Evolutionary conservation across 345 rosid genomes (phyloP), one percentile per base, ranked within the genome.

Genomic region (Trapa bicornis): DNA sequence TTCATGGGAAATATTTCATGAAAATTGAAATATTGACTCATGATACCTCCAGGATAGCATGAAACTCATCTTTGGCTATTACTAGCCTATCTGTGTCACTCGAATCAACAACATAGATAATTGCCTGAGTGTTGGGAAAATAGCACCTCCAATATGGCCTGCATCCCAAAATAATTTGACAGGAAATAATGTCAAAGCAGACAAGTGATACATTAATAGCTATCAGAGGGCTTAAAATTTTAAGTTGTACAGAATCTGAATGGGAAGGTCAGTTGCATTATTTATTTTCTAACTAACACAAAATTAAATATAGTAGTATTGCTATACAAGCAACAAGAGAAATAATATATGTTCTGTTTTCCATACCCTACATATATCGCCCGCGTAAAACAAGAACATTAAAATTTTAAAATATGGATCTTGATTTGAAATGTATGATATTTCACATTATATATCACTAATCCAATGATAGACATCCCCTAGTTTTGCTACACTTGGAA

Each of bases 81-180:
- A 66, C 78, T 57, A 88, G 79, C 76, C 94, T 82, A 64, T 88
- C 91, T 17, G 85, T 82, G 65, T 88, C 94, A 75, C 94, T 85
- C 66, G 94, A 88, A 80, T 88, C 95, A 66, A 88, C 81, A 17
- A 88, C 95, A 71, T 88, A 88, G 45, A 88, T 86, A 60, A 88
- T 78, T 64, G 89, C 94, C 66, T 88, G 94, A 39, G 94, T 86
- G 69, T 88, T 88, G 65, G 94, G 94, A 67, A 88, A 88, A 76
- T 88, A 88, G 76, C 94, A 88, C 76, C 94, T 82, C 94, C 94
- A 88, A 62, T 88, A 88, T 50, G 94, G 94, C 82, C 94, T 88
- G 82, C 47, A 60, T 32, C 14, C 47, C 43, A 67, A 56, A 22
- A 57, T 53, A 67, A 37, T 52, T 52, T 9, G 36, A 36, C 8